Conservation (phyloP, 202 grass and related monocot species). For the Setaria italica region DNA sequence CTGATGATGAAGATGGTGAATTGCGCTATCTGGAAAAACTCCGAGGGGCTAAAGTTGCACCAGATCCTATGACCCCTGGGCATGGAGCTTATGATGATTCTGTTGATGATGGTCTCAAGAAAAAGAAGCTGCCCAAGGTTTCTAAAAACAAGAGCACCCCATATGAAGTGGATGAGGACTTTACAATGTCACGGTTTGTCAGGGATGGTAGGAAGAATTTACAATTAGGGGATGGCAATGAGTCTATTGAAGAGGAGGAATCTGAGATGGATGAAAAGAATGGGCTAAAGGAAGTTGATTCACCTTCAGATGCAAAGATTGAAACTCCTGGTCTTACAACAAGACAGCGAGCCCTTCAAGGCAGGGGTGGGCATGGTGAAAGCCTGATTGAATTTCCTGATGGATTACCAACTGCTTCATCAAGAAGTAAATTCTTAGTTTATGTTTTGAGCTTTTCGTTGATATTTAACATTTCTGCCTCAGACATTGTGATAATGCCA, state of each 20-base stretch:
- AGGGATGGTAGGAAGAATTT: conserved; percentile 62
- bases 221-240: conserved; percentile 50
- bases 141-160: conserved; percentile 54
- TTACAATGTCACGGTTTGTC: conserved; percentile 53
- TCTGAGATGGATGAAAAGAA: conserved; percentile 63
- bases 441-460: conserved; percentile 25
- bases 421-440: conserved; percentile 78
- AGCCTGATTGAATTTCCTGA: conserved; percentile 87
- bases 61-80: conserved; percentile 50
- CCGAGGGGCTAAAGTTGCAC: conserved; percentile 53
- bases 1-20: conserved; percentile 74
- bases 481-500: conserved; percentile 30
- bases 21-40: conserved; percentile 76
- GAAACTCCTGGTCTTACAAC: conserved; percentile 68
- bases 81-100: conserved; percentile 58
- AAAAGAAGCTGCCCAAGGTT: conserved; percentile 66
- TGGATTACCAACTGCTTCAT: conserved; percentile 77
- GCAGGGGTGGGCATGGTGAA: conserved; percentile 79
- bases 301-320: conserved; percentile 49
- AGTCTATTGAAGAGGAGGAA: conserved; percentile 80
- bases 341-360: conserved; percentile 92
- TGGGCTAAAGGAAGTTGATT: conserved; percentile 47
- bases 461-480: conserved; percentile 30
- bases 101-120: conserved; percentile 61
- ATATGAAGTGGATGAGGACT: conserved; percentile 91